These are phyloP conservation scores for Dipodascus geniculatus DNA, from an alignment of 805 yeast genomes.

Conservation along the genomic window DNA sequence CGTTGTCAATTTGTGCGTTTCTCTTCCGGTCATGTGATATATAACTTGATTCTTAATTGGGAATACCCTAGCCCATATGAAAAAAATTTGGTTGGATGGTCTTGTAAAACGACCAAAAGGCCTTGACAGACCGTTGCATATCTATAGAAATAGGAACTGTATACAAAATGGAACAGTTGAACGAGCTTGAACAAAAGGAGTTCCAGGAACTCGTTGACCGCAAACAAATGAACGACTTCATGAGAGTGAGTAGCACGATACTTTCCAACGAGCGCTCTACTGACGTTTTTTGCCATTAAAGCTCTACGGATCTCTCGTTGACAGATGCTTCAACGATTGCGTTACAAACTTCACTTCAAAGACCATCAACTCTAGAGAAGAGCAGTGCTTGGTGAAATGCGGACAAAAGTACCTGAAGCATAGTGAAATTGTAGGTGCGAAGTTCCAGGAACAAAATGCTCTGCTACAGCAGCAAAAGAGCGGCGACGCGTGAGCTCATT, in stretches of 20 bases:
- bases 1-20: constrained; percentile 1
- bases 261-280: background rate
- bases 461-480: background rate
- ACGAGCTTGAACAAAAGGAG: constrained; percentile 91
- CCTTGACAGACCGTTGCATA: too few species aligned
- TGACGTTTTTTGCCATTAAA: constrained; percentile 3
- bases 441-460: constrained; percentile 92
- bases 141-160: background rate
- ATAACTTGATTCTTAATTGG: too few species aligned
- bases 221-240: constrained; percentile 97
- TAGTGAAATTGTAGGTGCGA: constrained; percentile 94
- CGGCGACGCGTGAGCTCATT: too few species aligned
- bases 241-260: constrained; percentile 69
- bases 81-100: too few species aligned
- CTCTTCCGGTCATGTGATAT: too few species aligned
- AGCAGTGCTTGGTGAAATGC: constrained; percentile 76
- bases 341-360: constrained; percentile 96
- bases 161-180: constrained; percentile 73
- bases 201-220: constrained; percentile 92
- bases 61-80: background rate
- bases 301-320: constrained; percentile 85
- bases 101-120: too few species aligned
- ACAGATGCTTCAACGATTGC: constrained; percentile 95
- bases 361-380: constrained; percentile 75
- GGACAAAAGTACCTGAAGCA: constrained; percentile 96